Conservation (phyloP, 345 rosid species). For the Linum tenue region DNA sequence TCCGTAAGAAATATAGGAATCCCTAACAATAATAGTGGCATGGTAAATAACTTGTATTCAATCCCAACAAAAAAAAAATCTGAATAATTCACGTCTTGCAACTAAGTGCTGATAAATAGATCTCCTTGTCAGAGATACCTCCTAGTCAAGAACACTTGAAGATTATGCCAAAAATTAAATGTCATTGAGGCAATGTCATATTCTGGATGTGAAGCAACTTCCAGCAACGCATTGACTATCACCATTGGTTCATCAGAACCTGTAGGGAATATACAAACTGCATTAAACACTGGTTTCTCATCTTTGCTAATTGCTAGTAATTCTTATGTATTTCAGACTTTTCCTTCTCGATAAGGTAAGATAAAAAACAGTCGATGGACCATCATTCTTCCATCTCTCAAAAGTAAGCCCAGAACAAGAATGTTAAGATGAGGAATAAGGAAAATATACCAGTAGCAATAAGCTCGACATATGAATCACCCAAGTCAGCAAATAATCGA, state of each 20-base stretch:
- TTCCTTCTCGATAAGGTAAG: background rate
- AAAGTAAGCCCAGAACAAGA: background rate
- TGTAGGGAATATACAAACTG: conserved; percentile 13
- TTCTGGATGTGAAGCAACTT: conserved; percentile 90
- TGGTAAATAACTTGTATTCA: conserved; percentile 15
- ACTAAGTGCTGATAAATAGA: conserved; percentile 1
- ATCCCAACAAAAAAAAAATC: too few species aligned
- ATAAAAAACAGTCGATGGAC: background rate
- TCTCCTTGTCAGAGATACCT: conserved; percentile 38
- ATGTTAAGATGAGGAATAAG: background rate
- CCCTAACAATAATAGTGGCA: conserved; percentile 44
- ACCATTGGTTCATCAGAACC: conserved; percentile 87
- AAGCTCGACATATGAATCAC: conserved; percentile 93
- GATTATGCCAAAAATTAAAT: conserved; percentile 98
- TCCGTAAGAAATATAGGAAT: conserved; percentile 54
- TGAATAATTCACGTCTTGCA: conserved; percentile 4
- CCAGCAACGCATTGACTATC: conserved; percentile 77
- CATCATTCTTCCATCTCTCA: background rate
- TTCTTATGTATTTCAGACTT: background rate
- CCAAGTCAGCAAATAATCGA: conserved; percentile 91
- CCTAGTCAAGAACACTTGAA: conserved; percentile 73
- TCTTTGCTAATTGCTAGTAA: background rate
- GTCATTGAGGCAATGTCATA: conserved; percentile 98
- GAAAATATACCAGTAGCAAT: conserved; percentile 69
- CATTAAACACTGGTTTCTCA: background rate